Evolutionary conservation across 148 eudicot species (phyloP).

Genomic region (Dysphania ambrosioides): DNA sequence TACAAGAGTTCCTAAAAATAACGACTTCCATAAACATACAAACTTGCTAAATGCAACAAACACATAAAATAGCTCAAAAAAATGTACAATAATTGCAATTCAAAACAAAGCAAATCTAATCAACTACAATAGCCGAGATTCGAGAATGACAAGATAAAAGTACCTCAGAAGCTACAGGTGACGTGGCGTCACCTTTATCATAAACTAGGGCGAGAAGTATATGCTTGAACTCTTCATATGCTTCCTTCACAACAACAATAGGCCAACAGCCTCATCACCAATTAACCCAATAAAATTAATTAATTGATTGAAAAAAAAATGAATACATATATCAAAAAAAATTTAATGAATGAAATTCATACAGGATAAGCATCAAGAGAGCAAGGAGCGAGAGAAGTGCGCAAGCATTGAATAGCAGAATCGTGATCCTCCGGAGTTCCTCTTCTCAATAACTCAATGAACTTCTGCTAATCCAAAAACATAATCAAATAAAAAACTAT

Average conservation of each 20-base stretch:
- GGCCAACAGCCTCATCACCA: slow-evolving; percentile 11
- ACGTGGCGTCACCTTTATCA: slow-evolving; percentile 68
- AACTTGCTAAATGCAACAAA: no score
- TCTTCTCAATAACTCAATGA: slow-evolving; percentile 85
- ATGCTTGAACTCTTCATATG: slow-evolving; percentile 97
- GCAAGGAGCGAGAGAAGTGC: slow-evolving; percentile 80
- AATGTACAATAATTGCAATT: no score
- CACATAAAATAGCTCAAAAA: no score
- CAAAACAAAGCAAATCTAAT: not conserved
- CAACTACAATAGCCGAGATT: not conserved
- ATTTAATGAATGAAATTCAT: slow-evolving; percentile 12
- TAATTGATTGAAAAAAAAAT: not conserved
- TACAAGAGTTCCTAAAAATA: no score
- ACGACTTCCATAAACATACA: no score
- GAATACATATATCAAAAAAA: not conserved
- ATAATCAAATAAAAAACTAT: not conserved
- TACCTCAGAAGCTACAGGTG: slow-evolving; percentile 88
- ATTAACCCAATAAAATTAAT: not conserved
- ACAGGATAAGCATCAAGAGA: slow-evolving; percentile 97
- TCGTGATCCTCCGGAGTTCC: slow-evolving; percentile 69
- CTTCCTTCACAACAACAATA: slow-evolving; percentile 78
- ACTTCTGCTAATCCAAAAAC: slow-evolving; percentile 50
- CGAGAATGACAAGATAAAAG: not conserved
- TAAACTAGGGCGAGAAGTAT: slow-evolving; percentile 75
- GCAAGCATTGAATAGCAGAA: slow-evolving; percentile 66